Evolutionary conservation across 73 alveolate genomes (phyloP).

Genomic region (Blepharisma stoltei): DNA sequence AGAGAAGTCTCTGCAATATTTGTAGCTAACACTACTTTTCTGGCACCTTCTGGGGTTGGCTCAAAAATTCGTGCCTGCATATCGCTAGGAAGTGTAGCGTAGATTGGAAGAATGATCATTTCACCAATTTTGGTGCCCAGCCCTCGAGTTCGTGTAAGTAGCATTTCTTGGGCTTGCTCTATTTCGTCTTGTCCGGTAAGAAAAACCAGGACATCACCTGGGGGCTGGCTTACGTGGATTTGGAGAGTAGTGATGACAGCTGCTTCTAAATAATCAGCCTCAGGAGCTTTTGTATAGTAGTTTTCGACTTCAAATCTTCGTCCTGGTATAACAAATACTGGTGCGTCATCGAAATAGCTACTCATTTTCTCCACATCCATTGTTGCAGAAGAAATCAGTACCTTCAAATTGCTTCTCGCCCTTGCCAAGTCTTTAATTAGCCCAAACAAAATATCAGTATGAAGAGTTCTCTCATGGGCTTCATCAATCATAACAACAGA

Average conservation of each 20-base stretch:
- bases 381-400: constrained; percentile 98
- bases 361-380: constrained; percentile 96
- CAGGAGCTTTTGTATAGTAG: constrained; percentile 97
- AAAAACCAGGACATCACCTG: constrained; percentile 98
- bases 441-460: constrained; percentile 98
- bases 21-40: constrained; percentile 96
- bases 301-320: constrained; percentile 97
- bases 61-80: constrained; percentile 98
- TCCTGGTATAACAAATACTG: constrained; percentile 97
- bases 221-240: constrained; percentile 98
- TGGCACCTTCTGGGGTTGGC: constrained; percentile 96
- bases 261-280: constrained; percentile 99
- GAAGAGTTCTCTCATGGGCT: constrained; percentile 99
- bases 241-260: constrained; percentile 96
- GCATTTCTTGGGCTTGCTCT: constrained; percentile 95
- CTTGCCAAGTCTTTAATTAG: constrained; percentile 76
- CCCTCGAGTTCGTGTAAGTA: constrained; percentile 88
- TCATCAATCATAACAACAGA: constrained; percentile 70
- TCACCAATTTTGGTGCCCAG: constrained; percentile 94
- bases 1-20: constrained; percentile 98
- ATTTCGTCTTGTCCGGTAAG: constrained; percentile 99
- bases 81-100: constrained; percentile 98
- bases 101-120: constrained; percentile 92
- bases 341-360: constrained; percentile 94
- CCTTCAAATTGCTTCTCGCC: constrained; percentile 92